Evolutionary conservation across 352 stramenopile species (phyloP).

Genomic region (Pythium dissotocum): DNA sequence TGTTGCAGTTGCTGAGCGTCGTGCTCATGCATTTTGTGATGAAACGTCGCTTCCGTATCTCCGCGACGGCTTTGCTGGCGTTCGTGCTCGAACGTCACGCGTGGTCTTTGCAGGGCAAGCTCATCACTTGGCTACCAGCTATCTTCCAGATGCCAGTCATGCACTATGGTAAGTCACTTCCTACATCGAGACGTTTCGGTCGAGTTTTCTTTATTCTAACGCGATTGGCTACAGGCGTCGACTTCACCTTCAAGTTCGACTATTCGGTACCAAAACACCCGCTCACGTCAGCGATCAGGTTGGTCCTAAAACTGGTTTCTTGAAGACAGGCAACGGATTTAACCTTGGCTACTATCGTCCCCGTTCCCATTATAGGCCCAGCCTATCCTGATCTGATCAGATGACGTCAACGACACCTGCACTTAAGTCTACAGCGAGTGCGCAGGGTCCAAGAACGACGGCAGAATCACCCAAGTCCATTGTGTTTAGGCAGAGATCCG

Average conservation of each 20-base stretch:
- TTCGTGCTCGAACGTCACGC: conserved; percentile 17
- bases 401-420: no score
- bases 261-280: not conserved
- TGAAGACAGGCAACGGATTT: no score
- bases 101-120: conserved; percentile 13
- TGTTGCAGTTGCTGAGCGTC: conserved; percentile 5
- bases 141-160: conserved; percentile 15
- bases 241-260: not conserved
- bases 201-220: not conserved
- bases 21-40: conserved; percentile 20
- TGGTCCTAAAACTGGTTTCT: no score
- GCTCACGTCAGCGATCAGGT: not conserved
- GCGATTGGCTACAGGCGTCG: not conserved
- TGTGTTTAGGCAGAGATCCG: no score
- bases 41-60: conserved; percentile 17
- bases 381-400: no score
- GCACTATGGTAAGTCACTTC: conserved; percentile 6
- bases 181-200: no score
- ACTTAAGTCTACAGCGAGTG: no score
- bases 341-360: no score
- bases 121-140: conserved; percentile 12
- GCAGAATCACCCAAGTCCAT: no score
- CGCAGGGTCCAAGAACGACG: no score
- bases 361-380: no score
- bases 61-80: not conserved